These are phyloP conservation scores for Tuber microsphaerosporum DNA, from an alignment of 495 filamentous ascomycete genomes.

Conservation along the genomic window DNA sequence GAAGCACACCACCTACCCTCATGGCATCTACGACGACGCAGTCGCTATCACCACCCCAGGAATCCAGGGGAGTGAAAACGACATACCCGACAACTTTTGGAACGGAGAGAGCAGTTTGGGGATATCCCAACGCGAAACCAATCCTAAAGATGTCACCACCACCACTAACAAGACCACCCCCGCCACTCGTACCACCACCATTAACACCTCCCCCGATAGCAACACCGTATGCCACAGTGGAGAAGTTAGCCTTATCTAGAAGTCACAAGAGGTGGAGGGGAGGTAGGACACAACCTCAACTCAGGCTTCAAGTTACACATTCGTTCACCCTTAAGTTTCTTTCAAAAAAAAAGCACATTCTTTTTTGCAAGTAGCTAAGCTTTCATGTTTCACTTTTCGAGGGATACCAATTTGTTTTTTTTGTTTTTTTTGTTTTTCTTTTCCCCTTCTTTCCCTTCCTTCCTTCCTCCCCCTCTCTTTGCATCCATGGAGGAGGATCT, in stretches of 20 bases:
- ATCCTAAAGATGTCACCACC: not conserved
- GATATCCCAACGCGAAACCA: not conserved
- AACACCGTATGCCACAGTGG: not conserved
- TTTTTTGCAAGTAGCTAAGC: not conserved
- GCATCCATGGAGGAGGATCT: not conserved
- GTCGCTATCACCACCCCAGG: not conserved
- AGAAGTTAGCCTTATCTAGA: not conserved
- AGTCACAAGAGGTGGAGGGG: not conserved
- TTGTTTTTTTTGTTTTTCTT: not conserved
- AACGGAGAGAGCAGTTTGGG: conserved; percentile 3
- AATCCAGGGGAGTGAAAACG: not conserved
- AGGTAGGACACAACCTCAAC: not conserved
- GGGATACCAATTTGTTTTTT: not conserved
- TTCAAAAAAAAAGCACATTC: not conserved
- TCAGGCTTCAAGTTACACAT: not conserved
- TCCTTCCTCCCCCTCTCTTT: not conserved
- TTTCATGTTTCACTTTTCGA: not conserved
- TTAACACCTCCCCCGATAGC: not conserved
- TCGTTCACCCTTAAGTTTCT: not conserved
- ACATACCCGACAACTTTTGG: not conserved
- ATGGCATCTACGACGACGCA: conserved; percentile 1
- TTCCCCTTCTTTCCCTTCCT: not conserved
- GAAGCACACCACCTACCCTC: not conserved
- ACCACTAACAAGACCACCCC: not conserved
- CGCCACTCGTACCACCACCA: not conserved